Evolutionary conservation across 441 rosid genomes (phyloP), one percentile per base, ranked within the genome.

Genomic region (Pelargonium fulgidum): DNA sequence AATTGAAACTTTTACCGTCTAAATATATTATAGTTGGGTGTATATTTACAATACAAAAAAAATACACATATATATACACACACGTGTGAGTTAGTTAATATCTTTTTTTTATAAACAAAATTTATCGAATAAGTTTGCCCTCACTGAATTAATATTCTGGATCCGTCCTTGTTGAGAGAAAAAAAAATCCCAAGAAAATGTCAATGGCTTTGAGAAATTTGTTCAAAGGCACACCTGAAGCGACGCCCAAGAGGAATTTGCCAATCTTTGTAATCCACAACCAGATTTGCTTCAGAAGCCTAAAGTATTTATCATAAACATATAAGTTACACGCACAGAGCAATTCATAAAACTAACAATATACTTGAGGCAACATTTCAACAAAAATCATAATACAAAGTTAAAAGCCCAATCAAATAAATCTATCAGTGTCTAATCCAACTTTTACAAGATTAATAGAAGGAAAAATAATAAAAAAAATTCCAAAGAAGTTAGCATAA

Each of bases 231-330:
- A 66, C 68, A 92, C 98, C 96, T 84, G 74, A 92, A 92, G 33
- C 96, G 81, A 42, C 96, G 88, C 24, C 93, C 87, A 24, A 92
- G 98, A 78, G 98, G 88, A 75, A 90, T 86, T 76, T 92, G 96
- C 98, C 95, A 88, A 75, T 92, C 98, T 80, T 90, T 92, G 80
- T 82, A 92, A 67, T 92, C 91, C 67, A 90, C 86, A 59, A 88
- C 91, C 82, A 72, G 36, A 75, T 89, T 83, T 69, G 76, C 73
- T 71, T 88, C 76, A 47, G 96, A 84, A 45, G 85, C 95, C 98
- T 92, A 68, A 69, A 50, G 70, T 44, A 39, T 76, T 26, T 45
- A 45, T 77, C 7, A 52, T 33, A 65, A 58, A 13, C 36, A 29
- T 3, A 29, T 29, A 29, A 29, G 36, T 29, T 29, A 29, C 36